Base-by-base conservation (phyloP, 176 grass and related monocot genomes). In the Miscanthus lutarioriparius region DNA sequence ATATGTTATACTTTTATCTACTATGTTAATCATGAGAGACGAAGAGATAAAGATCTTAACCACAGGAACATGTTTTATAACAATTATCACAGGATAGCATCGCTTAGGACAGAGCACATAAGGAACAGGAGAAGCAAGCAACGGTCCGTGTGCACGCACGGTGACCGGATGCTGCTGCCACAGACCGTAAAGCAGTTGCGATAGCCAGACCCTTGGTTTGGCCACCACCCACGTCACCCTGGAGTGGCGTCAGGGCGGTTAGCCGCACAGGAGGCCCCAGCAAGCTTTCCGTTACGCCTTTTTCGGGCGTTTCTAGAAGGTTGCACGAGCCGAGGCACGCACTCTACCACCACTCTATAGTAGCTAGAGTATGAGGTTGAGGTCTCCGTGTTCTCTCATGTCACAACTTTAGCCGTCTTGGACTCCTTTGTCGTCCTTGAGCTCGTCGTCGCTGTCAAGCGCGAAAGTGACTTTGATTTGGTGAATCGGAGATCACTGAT, bases 221-320 rank as follows among this genome's bases (percentile, higher is more conserved):
- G 51, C 3, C 45, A 30, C 26, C 63, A 78, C n/a, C 3, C 45
- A 69, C 11, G 30, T 76, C 70, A 65, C 47, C 19, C 8, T 3
- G 40, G 7, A 51, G 16, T 68, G 62, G 67, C 17, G 47, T 69
- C 36, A 0, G 62, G 64, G 63, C 77, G 64, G 41, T 76, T 81
- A 38, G 22, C 45, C 44, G 23, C 64, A 69, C 40, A 12, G 32
- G n/a, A 75, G 76, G 22, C 8, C 3, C 25, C 25, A 1, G 33
- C 5, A 53, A 20, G 72, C 78, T 82, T 70, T 85, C 45, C 64
- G 78, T 54, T 85, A 58, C 7, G 54, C 65, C 78, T 58, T 86
- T 82, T 89, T 51, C 17, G 25, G 22, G 72, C 33, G 74, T 30
- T 75, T 78, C 79, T 83, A 79, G 79, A 90, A 90, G 58, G 64